A percentile compares a stretch with the other conserved stretches of the same genome.
Conservation (phyloP, 331 rosid genomes). For the Quercus tomentella region DNA sequence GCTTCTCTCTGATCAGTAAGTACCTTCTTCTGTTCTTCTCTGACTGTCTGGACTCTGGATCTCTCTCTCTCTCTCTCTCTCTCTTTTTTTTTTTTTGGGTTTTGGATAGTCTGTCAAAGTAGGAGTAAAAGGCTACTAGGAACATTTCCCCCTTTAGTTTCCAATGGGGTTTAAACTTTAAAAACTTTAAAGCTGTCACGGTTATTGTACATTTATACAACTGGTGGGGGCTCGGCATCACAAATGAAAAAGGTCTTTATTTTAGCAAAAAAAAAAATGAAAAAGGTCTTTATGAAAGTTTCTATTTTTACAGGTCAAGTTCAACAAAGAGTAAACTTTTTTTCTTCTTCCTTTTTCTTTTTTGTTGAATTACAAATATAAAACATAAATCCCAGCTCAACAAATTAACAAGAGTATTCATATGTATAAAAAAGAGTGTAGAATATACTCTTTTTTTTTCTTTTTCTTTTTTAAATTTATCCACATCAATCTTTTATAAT, state of each 20-base stretch:
- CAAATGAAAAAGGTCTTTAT: neutral
- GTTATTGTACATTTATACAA: neutral
- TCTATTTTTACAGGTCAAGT: neutral
- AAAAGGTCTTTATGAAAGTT: neutral
- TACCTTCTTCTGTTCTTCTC: neutral
- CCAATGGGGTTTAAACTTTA: no score
- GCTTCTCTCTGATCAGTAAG: neutral
- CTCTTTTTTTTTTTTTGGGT: neutral
- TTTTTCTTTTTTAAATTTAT: no score
- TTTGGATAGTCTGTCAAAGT: neutral
- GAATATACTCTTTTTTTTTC: no score
- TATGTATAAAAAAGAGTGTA: no score
- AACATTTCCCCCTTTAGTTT: neutral
- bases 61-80: neutral
- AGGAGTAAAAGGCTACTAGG: neutral
- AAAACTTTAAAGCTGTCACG: neutral
- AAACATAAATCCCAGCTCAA: no score
- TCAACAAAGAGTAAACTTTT: no score
- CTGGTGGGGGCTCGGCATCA: neutral
- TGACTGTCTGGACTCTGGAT: neutral
- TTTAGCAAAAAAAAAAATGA: neutral
- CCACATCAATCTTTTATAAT: fast-evolving
- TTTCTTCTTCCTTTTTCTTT: no score
- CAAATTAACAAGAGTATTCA: no score
- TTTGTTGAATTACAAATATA: no score